Evolutionary conservation across 352 stramenopile species (phyloP), one percentile per base, ranked within the genome.

Genomic region (Globisporangium megalacanthum): DNA sequence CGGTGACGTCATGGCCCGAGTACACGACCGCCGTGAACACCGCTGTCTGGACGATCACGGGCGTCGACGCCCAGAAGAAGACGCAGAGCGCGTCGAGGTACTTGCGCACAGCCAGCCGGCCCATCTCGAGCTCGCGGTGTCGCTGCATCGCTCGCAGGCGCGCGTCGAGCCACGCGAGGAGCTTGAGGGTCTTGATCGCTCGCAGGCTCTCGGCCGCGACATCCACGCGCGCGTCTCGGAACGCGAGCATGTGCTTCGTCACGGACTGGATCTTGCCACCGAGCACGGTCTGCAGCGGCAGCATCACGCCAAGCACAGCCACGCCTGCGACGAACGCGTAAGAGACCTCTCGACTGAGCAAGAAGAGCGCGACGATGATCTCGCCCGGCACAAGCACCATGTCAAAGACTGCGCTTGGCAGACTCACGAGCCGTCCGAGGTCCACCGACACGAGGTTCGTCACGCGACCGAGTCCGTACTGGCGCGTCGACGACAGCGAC

Each of bases 11-110:
- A 58, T 86, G 72, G 19, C 77, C 80, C 35, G 71, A 73, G 58
- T 84, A 86, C 17, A 95, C 72, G 7, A 94, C 71, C 13, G 78
- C 79, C 2, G 73, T 67, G 49, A 97, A 97, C 8, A 95, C 89
- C 0, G 79, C 79, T 0, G 88, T 86, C 59, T 92, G 87, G 19
- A 96, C 85, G 42, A 97, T 74, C 37, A 95, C 83, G 8, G 89
- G 88, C 3, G 86, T 96, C 2, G 84, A 88, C 4, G 86, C 88
- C 87, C 87, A 97, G 63, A 96, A 94, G 57, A 95, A 96, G 3
- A 96, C 89, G 55, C 89, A 97, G 29, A 92, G 77, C 5, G 88
- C 84, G 49, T 96, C 88, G 20, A 97, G 54, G 52, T 94, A 95
- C 69, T 97, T 96, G 56, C 88, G 83, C 14, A 83, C 63, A 19